Conservation (phyloP, 441 rosid genomes). For the Erodium moschatum region DNA sequence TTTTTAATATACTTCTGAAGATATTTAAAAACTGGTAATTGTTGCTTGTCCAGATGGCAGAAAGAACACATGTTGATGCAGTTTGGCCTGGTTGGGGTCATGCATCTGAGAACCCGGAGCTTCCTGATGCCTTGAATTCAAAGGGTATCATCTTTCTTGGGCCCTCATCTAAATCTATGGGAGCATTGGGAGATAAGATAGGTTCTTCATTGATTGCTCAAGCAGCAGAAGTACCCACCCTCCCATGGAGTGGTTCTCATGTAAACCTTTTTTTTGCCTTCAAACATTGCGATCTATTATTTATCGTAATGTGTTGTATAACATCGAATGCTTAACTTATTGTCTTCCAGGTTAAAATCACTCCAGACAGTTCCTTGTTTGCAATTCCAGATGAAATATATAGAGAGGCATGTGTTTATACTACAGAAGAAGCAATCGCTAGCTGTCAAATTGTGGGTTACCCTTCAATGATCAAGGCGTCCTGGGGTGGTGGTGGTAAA, state of each 20-base stretch:
- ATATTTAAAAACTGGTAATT: slow-evolving; percentile 15
- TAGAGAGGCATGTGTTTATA: slow-evolving; percentile 88
- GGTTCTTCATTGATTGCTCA: slow-evolving; percentile 99
- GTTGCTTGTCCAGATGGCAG: slow-evolving; percentile 70
- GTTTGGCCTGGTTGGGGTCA: slow-evolving; percentile 99
- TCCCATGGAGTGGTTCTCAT: slow-evolving; percentile 99
- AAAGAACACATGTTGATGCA: slow-evolving; percentile 92
- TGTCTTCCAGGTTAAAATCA: slow-evolving; percentile 66
- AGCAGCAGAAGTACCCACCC: slow-evolving; percentile 96
- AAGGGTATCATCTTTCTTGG: slow-evolving; percentile 93
- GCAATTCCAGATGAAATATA: slow-evolving; percentile 82
- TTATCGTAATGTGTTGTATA: slow-evolving; percentile 15
- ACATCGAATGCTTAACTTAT: slow-evolving; percentile 20
- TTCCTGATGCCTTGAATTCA: slow-evolving; percentile 77
- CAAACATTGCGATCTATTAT: slow-evolving; percentile 7
- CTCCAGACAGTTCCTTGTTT: slow-evolving; percentile 62
- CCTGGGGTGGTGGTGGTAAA: slow-evolving; percentile 99
- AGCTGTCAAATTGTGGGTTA: slow-evolving; percentile 98
- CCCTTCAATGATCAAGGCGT: slow-evolving; percentile 99
- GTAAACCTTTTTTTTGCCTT: slow-evolving; percentile 33
- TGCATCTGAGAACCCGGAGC: slow-evolving; percentile 98
- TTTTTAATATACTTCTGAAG: not conserved
- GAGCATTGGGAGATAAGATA: slow-evolving; percentile 95
- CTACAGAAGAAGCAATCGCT: slow-evolving; percentile 96
- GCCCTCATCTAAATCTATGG: slow-evolving; percentile 85